These are phyloP conservation scores for Chalciporus pseudorubinellus DNA, from an alignment of 768 basidiomycete genomes.

Conservation along the genomic window DNA sequence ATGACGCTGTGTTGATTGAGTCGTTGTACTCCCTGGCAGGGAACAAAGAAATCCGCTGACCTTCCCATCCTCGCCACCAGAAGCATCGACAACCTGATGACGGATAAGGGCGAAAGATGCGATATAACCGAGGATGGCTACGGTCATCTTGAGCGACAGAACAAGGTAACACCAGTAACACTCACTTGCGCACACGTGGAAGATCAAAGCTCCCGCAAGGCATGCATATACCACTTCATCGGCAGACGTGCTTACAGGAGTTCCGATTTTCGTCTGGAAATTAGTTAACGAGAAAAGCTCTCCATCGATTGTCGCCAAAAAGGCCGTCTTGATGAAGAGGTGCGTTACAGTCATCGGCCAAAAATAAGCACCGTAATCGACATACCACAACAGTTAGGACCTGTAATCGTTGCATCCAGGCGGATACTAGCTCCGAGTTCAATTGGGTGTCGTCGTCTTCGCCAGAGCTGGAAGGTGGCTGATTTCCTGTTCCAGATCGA, in stretches of 20 bases:
- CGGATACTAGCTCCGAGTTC: slow-evolving; percentile 20
- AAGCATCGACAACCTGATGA: slow-evolving; percentile 23
- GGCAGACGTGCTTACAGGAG: background rate
- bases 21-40: background rate
- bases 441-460: slow-evolving; percentile 9
- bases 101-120: slow-evolving; percentile 30
- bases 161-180: background rate
- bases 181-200: slow-evolving; percentile 31
- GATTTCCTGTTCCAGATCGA: background rate
- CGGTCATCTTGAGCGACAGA: background rate
- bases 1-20: slow-evolving; percentile 10
- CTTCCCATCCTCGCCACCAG: slow-evolving; percentile 14
- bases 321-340: slow-evolving; percentile 25
- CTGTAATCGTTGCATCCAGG: slow-evolving; percentile 29
- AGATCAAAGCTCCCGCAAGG: slow-evolving; percentile 30
- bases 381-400: slow-evolving; percentile 28
- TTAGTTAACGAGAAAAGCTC: slow-evolving; percentile 26
- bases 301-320: slow-evolving; percentile 29
- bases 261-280: slow-evolving; percentile 20
- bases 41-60: slow-evolving; percentile 3
- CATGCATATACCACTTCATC: slow-evolving; percentile 29
- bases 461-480: background rate
- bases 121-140: slow-evolving; percentile 27
- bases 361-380: background rate
- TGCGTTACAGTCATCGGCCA: background rate